Evolutionary conservation across 2,329 filamentous ascomycete genomes (phyloP), one percentile per base, ranked within the genome.

Genomic region (Teratosphaeria zuluensis): DNA sequence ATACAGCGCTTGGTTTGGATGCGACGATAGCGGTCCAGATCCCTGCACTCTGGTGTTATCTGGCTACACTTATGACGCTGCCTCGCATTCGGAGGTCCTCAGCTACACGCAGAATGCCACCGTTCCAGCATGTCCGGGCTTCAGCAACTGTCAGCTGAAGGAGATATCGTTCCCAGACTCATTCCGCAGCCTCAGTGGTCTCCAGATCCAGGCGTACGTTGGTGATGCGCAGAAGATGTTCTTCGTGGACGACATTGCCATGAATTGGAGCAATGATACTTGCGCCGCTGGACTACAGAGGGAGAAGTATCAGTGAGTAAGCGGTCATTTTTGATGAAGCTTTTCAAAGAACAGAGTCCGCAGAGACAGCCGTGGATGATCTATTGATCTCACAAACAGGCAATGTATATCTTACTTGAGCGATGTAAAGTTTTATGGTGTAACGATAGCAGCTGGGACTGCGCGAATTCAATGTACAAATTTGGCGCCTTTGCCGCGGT

Each of bases 261-360:
- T 80, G 65, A 74, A 72, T 51, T 82, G 80, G 80, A 74, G 70
- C 58, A 76, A 81, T 69, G 77, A 77, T 61, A 77, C 70, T 48
- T 81, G 79, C 62, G 72, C 69, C 38, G 78, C 80, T 56, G 79
- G 86, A 80, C 66, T 88, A 88, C 0, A 87, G 86, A 52, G 92
- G 56, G 35, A 33, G 61, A 33, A 24, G 16, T 54, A 59, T 51
- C 61, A 58, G 35, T 63, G 53, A 60, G 8, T 28, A 4, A 54
- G 21, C 16, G 52, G 19, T n/a, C 1, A 1, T 19, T 48, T 48
- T n/a, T 11, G 42, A 48, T 6, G 42, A 48, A 21, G 42, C 9
- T 8, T 5, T 24, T 5, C 1, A 8, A 5, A 19, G 14, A 8
- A 4, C 4, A 38, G 35, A 16, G 42, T n/a, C 42, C 42, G 9